phyloP scores from a whole-genome alignment of 169 alveolate genomes.

The Cryptosporidium viatorum region DNA sequence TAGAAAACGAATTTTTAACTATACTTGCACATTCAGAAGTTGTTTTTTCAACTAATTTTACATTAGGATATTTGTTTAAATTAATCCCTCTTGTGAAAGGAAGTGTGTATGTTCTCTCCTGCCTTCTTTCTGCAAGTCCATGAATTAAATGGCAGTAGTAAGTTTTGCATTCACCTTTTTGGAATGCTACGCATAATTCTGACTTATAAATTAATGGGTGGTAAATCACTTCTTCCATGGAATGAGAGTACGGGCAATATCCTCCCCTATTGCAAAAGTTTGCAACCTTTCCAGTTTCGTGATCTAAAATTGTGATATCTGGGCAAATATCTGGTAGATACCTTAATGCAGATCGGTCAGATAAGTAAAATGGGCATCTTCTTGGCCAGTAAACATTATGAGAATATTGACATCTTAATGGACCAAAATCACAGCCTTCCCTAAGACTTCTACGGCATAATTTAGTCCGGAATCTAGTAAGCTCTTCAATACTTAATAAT shows the following conservation, averaged over 20 bases:
- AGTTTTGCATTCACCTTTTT: slow-evolving; percentile 84
- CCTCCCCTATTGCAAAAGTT: slow-evolving; percentile 85
- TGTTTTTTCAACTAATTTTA: slow-evolving; percentile 82
- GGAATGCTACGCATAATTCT: slow-evolving; percentile 82
- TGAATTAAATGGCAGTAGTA: slow-evolving; percentile 87
- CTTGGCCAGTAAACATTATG: slow-evolving; percentile 88
- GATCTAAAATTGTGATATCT: slow-evolving; percentile 62
- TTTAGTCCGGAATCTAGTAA: slow-evolving; percentile 86
- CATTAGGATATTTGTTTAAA: slow-evolving; percentile 83
- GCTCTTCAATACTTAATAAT: slow-evolving; percentile 85
- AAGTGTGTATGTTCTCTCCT: slow-evolving; percentile 80
- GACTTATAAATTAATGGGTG: slow-evolving; percentile 87
- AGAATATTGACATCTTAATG: slow-evolving; percentile 86
- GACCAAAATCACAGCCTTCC: slow-evolving; percentile 86
- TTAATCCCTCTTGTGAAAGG: slow-evolving; percentile 82
- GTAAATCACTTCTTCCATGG: slow-evolving; percentile 85
- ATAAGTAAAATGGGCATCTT: slow-evolving; percentile 86
- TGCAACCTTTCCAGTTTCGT: slow-evolving; percentile 75
- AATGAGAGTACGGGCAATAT: slow-evolving; percentile 87
- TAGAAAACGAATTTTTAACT: background rate
- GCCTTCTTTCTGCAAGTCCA: slow-evolving; percentile 87
- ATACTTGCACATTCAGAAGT: background rate
- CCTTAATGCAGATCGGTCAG: slow-evolving; percentile 84
- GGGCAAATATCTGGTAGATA: slow-evolving; percentile 88
- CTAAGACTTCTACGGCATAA: slow-evolving; percentile 84